These are phyloP conservation scores for Spathaspora boniae DNA, from an alignment of 805 yeast species.

Conservation along the genomic window DNA sequence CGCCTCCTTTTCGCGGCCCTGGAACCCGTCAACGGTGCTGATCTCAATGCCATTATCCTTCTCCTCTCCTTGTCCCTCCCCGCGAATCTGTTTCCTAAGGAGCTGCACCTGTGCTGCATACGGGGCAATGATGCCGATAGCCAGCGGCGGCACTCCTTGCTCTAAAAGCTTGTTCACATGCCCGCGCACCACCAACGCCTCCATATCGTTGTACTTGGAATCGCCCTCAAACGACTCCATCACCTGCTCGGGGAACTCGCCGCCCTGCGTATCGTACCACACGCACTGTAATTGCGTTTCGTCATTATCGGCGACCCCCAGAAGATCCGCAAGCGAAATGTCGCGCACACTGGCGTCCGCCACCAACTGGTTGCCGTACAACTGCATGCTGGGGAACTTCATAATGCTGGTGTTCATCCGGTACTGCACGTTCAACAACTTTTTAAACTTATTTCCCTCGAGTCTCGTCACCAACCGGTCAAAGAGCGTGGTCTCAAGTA, in stretches of 20 bases:
- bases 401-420: constrained; percentile 80
- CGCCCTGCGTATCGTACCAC: constrained; percentile 95
- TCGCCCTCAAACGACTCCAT: constrained; percentile 23
- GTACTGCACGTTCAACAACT: constrained; percentile 73
- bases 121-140: constrained; percentile 87
- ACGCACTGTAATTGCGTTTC: constrained; percentile 54
- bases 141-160: constrained; percentile 49
- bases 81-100: constrained; percentile 40
- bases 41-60: constrained; percentile 55
- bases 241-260: constrained; percentile 62
- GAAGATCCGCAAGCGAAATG: constrained; percentile 52
- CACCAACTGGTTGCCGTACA: constrained; percentile 59
- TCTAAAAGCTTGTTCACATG: constrained; percentile 53
- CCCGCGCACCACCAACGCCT: constrained; percentile 54
- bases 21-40: constrained; percentile 93
- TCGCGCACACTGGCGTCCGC: constrained; percentile 60
- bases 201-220: constrained; percentile 78
- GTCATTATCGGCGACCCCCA: constrained; percentile 43
- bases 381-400: constrained; percentile 66
- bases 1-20: constrained; percentile 91
- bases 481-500: constrained; percentile 67
- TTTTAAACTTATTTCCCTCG: constrained; percentile 45
- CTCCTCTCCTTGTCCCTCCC: too few species aligned
- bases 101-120: constrained; percentile 81
- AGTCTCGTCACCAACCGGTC: constrained; percentile 61